Evolutionary conservation across 1,284 basidiomycete genomes (phyloP), one percentile per base, ranked within the genome.

Genomic region (Megacollybia platyphylla): DNA sequence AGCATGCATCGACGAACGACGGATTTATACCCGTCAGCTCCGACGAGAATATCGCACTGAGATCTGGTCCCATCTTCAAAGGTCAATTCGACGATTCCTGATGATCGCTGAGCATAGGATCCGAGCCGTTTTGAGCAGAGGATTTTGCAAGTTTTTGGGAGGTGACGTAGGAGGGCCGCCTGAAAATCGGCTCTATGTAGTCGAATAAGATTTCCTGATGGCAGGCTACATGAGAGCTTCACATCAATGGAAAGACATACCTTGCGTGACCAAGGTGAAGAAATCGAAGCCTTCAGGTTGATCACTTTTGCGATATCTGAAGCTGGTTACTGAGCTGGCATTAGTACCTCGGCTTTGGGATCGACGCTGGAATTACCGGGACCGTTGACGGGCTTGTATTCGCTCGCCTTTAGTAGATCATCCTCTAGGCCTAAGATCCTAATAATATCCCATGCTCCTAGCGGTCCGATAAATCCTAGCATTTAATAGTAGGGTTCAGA

Each of bases 121-220:
- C 56, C 56, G 40, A 74, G 58, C 5, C 71, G 68, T 53, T 73
- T 75, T 8, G 59, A 63, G 52, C 66, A 68, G 41, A 65, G 60
- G 6, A 65, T 61, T 32, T 54, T 55, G 47, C 60, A 64, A 8
- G 62, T 53, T 34, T 59, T 48, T 4, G 65, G 63, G 11, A 75
- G 56, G 41, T 59, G 63, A 40, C 57, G 51, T 9, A 74, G 59
- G 43, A 75, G 62, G 0, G 62, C 65, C 37, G 59, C 58, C 43
- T 73, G 69, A 48, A 74, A 71, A 48, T 74, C 70, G 28, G 70
- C 63, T 2, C 73, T 64, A 54, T 73, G 71, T 47, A 73, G 65
- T 17, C 61, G 56, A 44, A 67, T 55, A 42, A 70, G 49, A 39
- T 55, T 56, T 28, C 69, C 72, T 76, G 49, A 17, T 4, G 30